Base-by-base conservation (phyloP, 78 protist genomes). In the Chrysochromulina parva region DNA sequence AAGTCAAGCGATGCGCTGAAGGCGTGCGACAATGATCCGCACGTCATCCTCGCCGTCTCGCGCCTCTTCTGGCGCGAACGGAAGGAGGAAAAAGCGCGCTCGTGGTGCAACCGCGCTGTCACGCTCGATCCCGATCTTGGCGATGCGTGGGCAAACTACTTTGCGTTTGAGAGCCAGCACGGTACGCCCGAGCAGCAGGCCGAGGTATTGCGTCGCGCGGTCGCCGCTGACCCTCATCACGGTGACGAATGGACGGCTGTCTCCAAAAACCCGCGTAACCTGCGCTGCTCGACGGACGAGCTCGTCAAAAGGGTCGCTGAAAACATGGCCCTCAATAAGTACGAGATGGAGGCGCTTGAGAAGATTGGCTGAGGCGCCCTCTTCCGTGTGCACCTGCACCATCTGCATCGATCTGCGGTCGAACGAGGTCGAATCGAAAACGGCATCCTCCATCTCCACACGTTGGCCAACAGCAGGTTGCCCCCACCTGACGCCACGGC, bases 81-180 rank as follows among this genome's bases (percentile, higher is more conserved):
- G 47, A 53, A 78, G 86, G 48, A 50, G 47, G 86, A 78, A n/a
- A 78, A 78, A 62, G 98, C 98, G 3, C 86, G 93, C n/a, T 62
- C 88, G 54, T 97, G 99, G 99, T 96, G 97, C 93, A 91, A 96
- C 59, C 93, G 97, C 52, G 96, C 98, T 0, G 84, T 91, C 16
- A 76, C 95, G 5, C 54, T 88, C 26, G 94, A 94, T 38, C 94
- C 97, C 13, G 96, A 95, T 90, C 47, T 57, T 81, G 99, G 99
- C 57, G 99, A 98, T 78, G 97, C 97, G 2, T 98, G 99, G 99
- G 98, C 97, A 1, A 62, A 59, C 66, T 95, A 71, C 82, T 97
- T 94, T 88, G 54, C 88, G 17, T 97, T 97, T 48, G 93, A 95
- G 78, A 53, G 91, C 57, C 94, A 93, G 80, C 94, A 96, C 84